Conservation (phyloP, 2,329 filamentous ascomycete species). For the Aspergillus fijiensis region DNA sequence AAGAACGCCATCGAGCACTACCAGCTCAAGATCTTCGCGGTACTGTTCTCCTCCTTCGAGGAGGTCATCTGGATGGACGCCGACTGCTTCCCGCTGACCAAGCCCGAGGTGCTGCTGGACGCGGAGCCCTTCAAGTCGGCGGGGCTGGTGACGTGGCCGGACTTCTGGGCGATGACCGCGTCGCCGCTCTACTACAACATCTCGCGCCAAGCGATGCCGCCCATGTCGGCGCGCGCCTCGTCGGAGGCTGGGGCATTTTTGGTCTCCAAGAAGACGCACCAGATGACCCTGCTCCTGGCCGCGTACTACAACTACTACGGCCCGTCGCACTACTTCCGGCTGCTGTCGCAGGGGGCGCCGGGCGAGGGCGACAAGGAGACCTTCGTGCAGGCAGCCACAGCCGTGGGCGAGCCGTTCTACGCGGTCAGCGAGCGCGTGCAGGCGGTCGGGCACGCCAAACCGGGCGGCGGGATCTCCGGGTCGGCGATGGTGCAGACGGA, state of each 20-base stretch:
- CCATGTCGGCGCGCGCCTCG: constrained; percentile 36
- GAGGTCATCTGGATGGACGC: constrained; percentile 60
- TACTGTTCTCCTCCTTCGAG: constrained; percentile 60
- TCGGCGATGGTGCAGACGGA: constrained; percentile 42
- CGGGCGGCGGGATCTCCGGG: constrained; percentile 29
- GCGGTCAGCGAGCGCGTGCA: constrained; percentile 38
- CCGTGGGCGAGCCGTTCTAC: constrained; percentile 36
- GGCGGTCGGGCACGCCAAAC: constrained; percentile 33
- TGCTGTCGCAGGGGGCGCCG: constrained; percentile 40
- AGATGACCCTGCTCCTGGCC: constrained; percentile 34
- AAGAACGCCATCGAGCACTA: constrained; percentile 44
- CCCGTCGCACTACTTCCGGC: constrained; percentile 38
- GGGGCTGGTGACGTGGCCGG: constrained; percentile 58
- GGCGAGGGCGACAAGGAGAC: constrained; percentile 44
- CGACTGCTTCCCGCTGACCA: constrained; percentile 54
- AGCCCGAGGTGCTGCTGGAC: constrained; percentile 50
- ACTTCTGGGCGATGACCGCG: constrained; percentile 50
- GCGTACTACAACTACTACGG: constrained; percentile 41
- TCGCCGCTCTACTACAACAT: constrained; percentile 46
- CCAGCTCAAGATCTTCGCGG: constrained; percentile 58
- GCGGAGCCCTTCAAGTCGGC: constrained; percentile 52
- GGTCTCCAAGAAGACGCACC: constrained; percentile 38
- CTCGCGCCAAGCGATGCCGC: constrained; percentile 35
- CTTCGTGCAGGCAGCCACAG: constrained; percentile 36
- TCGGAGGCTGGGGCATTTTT: constrained; percentile 39